A percentile compares a stretch with the other conserved stretches of the same genome.
Evolutionary conservation across 2,329 filamentous ascomycete species (phyloP).

Genomic region (Xylariomycetidae sp.): DNA sequence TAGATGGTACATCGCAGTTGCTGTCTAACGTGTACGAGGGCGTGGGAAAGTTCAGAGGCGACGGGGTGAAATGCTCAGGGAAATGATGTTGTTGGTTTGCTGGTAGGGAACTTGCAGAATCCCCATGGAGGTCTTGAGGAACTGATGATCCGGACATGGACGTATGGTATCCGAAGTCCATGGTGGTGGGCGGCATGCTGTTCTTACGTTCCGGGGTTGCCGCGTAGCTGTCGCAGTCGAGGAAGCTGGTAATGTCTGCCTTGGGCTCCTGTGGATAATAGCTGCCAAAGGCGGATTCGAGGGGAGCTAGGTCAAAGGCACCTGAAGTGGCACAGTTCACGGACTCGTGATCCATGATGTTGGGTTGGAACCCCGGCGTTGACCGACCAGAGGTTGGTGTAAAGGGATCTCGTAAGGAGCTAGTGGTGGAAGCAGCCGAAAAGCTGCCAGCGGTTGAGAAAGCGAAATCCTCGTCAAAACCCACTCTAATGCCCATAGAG

Average conservation of each 20-base stretch:
- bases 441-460: conserved; percentile 23
- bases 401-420: conserved; percentile 21
- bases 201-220: conserved; percentile 19
- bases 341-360: conserved; percentile 21
- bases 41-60: conserved; percentile 13
- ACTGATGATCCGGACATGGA: conserved; percentile 11
- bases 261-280: conserved; percentile 24
- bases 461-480: conserved; percentile 20
- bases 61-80: conserved; percentile 14
- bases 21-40: conserved; percentile 13
- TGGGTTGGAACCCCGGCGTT: conserved; percentile 21
- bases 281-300: conserved; percentile 24
- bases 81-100: conserved; percentile 10
- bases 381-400: conserved; percentile 30
- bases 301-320: conserved; percentile 27
- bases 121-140: conserved; percentile 10
- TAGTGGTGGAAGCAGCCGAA: conserved; percentile 25
- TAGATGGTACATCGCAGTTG: conserved; percentile 7
- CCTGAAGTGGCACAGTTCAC: conserved; percentile 18
- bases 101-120: neutral
- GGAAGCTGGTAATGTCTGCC: conserved; percentile 13
- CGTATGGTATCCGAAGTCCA: conserved; percentile 20
- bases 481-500: conserved; percentile 30
- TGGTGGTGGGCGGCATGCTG: conserved; percentile 14
- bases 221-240: conserved; percentile 13